A percentile compares a stretch with the other conserved stretches of the same genome.
Conservation (phyloP, 1,139 yeast species). For the Scheffersomyces parashehatae region DNA sequence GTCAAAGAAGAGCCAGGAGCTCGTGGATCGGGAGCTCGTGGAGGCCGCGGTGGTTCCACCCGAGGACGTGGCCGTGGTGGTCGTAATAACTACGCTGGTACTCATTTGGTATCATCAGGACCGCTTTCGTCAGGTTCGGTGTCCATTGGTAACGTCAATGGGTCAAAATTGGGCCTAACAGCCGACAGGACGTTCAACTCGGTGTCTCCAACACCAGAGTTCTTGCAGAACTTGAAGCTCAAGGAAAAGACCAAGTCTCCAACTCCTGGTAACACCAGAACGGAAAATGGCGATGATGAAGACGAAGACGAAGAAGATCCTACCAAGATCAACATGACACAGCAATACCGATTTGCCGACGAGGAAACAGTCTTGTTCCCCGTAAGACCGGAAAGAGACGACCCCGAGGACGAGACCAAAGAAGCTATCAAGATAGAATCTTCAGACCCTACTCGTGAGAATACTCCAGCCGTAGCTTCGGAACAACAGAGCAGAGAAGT, state of each 20-base stretch:
- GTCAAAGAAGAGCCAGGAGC: conserved; percentile 39
- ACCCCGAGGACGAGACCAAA: conserved; percentile 19
- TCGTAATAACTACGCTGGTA: conserved; percentile 54
- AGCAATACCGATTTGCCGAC: conserved; percentile 52
- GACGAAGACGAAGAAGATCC: conserved; percentile 38
- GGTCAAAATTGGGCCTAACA: conserved; percentile 29
- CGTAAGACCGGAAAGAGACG: conserved; percentile 38
- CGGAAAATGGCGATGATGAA: conserved; percentile 19
- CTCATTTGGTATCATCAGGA: conserved; percentile 70
- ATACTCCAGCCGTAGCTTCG: conserved; percentile 3
- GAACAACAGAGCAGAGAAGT: conserved; percentile 23
- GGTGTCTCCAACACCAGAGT: conserved; percentile 37
- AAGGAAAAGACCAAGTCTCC: conserved; percentile 20
- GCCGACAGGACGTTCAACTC: conserved; percentile 27
- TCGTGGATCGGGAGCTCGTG: conserved; percentile 12
- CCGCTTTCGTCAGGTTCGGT: conserved; percentile 72
- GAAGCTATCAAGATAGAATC: conserved; percentile 10
- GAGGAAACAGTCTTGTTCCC: conserved; percentile 48
- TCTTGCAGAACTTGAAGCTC: conserved; percentile 38
- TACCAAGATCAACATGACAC: conserved; percentile 61
- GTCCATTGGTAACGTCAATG: conserved; percentile 35
- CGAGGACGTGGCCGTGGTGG: conserved; percentile 43
- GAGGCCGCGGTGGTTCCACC: conserved; percentile 25
- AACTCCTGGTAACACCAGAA: conserved; percentile 6
- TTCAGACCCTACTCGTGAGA: conserved; percentile 38